phyloP scores from a whole-genome alignment of 352 stramenopile species.

The Globisporangium takayamanum region DNA sequence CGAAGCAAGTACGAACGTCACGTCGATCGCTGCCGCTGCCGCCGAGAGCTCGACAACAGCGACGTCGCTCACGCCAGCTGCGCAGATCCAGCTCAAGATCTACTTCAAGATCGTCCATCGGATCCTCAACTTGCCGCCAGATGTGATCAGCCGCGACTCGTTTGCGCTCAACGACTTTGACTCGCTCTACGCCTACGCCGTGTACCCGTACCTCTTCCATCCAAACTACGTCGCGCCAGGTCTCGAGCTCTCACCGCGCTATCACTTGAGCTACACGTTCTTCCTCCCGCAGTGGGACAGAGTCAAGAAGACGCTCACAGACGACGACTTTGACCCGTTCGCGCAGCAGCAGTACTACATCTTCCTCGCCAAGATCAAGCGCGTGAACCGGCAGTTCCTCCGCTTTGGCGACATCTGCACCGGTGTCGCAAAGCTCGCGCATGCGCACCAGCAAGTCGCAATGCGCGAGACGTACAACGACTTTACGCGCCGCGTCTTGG shows the following conservation, averaged over 20 bases:
- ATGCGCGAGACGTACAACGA: constrained; percentile 58
- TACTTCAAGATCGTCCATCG: constrained; percentile 66
- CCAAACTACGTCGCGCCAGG: constrained; percentile 51
- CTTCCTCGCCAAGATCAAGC: constrained; percentile 61
- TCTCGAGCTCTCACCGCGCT: constrained; percentile 32
- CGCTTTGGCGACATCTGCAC: constrained; percentile 52
- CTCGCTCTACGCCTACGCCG: constrained; percentile 54
- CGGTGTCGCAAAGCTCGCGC: constrained; percentile 37
- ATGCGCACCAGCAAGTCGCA: constrained; percentile 41
- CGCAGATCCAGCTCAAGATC: constrained; percentile 53
- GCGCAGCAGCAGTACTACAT: constrained; percentile 73
- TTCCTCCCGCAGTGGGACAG: constrained; percentile 61
- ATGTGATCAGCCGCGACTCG: constrained; percentile 58
- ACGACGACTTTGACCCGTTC: constrained; percentile 58
- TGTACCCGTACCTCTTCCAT: constrained; percentile 63
- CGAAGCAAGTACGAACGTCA: constrained; percentile 13
- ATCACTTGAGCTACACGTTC: constrained; percentile 55
- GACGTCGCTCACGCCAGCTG: constrained; percentile 42
- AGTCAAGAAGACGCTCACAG: constrained; percentile 44
- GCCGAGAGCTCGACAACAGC: constrained; percentile 46
- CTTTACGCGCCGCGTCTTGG: constrained; percentile 50
- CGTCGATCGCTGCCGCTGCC: constrained; percentile 6
- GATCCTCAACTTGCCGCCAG: constrained; percentile 44
- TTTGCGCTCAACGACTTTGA: constrained; percentile 75
- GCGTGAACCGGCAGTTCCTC: constrained; percentile 53